Evolutionary conservation across 2,329 filamentous ascomycete genomes (phyloP).

Genomic region (Akanthomyces muscarius): DNA sequence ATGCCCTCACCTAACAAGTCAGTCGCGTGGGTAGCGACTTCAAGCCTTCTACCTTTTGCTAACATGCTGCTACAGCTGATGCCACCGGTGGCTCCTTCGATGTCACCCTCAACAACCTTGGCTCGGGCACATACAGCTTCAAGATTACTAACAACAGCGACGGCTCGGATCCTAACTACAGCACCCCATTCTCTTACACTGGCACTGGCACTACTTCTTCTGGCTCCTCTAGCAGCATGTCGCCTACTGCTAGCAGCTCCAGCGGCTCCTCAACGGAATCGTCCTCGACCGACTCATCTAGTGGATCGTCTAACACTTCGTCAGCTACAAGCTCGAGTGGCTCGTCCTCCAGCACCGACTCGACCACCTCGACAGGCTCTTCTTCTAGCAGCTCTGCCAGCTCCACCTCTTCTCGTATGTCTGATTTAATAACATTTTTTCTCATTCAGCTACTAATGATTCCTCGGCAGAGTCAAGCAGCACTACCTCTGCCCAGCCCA

Average conservation of each 20-base stretch:
- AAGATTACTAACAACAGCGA: conserved; percentile 29
- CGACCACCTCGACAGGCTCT: not conserved
- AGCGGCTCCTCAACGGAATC: conserved; percentile 14
- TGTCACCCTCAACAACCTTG: conserved; percentile 27
- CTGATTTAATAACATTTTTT: too few relatives aligned
- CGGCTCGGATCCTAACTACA: conserved; percentile 30
- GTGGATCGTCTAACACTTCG: not conserved
- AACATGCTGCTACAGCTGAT: conserved; percentile 17
- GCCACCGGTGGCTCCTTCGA: conserved; percentile 25
- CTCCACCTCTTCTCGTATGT: conserved; percentile 10
- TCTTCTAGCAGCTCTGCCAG: not conserved
- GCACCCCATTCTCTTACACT: conserved; percentile 28
- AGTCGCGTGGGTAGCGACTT: not conserved
- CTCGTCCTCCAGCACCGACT: not conserved
- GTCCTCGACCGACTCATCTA: conserved; percentile 20
- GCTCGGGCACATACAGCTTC: conserved; percentile 33
- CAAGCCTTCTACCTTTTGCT: not conserved
- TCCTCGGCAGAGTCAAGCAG: not conserved
- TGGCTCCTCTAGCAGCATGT: conserved; percentile 6
- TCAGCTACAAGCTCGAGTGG: not conserved
- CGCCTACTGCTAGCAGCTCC: not conserved
- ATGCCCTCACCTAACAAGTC: conserved; percentile 18
- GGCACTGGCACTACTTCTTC: conserved; percentile 22
- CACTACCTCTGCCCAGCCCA: not conserved
- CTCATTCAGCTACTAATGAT: not conserved